Conservation (phyloP, 2,329 filamentous ascomycete genomes). For the Amauroascus verrucosus region DNA sequence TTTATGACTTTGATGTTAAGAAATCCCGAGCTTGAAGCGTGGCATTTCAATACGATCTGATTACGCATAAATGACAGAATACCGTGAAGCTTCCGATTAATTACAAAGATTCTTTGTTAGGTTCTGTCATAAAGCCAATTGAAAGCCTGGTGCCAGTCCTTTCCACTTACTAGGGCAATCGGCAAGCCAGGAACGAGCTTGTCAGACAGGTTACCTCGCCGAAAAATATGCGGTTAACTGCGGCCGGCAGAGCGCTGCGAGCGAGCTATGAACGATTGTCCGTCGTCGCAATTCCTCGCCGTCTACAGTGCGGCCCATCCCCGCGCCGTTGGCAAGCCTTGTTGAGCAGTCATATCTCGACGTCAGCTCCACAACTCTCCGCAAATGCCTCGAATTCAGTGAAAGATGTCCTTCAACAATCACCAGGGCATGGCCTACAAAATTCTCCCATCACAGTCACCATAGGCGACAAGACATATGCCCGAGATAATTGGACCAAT, state of each 20-base stretch:
- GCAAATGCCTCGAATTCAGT: conserved; percentile 5
- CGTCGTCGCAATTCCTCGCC: conserved; percentile 19
- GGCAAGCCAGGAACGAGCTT: neutral
- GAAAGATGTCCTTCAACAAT: conserved; percentile 7
- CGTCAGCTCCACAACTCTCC: conserved; percentile 17
- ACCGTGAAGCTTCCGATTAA: neutral
- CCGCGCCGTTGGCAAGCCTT: neutral
- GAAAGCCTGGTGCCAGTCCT: neutral
- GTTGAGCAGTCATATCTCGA: conserved; percentile 24
- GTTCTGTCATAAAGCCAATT: neutral
- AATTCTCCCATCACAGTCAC: conserved; percentile 32
- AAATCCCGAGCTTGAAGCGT: neutral
- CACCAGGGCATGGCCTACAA: conserved; percentile 31
- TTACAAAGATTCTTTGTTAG: neutral
- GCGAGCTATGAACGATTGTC: conserved; percentile 28
- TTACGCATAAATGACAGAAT: neutral
- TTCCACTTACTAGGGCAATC: neutral
- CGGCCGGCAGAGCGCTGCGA: conserved; percentile 33
- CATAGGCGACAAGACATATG: conserved; percentile 50
- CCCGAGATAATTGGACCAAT: conserved; percentile 76
- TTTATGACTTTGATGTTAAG: neutral
- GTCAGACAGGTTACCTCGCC: neutral
- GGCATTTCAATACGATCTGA: neutral
- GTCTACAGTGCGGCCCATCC: neutral
- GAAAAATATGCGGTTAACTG: conserved; percentile 29